Evolutionary conservation across 352 stramenopile species (phyloP).

Genomic region (Globisporangium yorkense): DNA sequence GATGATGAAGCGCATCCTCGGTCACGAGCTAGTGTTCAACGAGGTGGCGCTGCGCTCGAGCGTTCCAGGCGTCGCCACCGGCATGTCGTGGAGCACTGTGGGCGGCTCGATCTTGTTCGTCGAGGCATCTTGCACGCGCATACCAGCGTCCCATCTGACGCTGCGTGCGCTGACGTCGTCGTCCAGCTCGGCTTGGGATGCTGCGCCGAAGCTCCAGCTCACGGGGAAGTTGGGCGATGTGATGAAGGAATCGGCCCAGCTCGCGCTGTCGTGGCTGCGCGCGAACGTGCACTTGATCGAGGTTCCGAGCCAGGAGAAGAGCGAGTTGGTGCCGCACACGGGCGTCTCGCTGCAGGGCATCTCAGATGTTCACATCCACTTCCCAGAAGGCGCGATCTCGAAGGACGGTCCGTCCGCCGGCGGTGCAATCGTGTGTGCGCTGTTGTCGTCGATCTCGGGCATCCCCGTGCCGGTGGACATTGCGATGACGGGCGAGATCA

Average conservation of each 20-base stretch:
- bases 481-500: conserved; percentile 89
- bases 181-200: conserved; percentile 13
- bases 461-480: conserved; percentile 70
- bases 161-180: conserved; percentile 19
- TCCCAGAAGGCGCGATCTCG: conserved; percentile 84
- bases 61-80: conserved; percentile 65
- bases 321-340: conserved; percentile 10
- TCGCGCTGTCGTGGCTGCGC: conserved; percentile 80
- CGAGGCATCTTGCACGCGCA: conserved; percentile 70
- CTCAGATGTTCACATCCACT: conserved; percentile 83
- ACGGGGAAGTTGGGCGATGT: conserved; percentile 80
- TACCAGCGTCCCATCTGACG: conserved; percentile 17
- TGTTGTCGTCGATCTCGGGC: conserved; percentile 70
- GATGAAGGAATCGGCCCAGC: conserved; percentile 86
- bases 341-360: conserved; percentile 43
- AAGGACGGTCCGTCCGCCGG: conserved; percentile 89
- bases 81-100: conserved; percentile 79
- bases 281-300: conserved; percentile 55
- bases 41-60: conserved; percentile 65
- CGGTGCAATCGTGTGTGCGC: conserved; percentile 79
- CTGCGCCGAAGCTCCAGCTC: conserved; percentile 42
- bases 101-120: conserved; percentile 84
- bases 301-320: conserved; percentile 21
- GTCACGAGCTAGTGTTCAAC: conserved; percentile 65
- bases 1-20: conserved; percentile 55